These are phyloP conservation scores for Daldinia sp. DNA, from an alignment of 2,329 filamentous ascomycete species.

Conservation along the genomic window DNA sequence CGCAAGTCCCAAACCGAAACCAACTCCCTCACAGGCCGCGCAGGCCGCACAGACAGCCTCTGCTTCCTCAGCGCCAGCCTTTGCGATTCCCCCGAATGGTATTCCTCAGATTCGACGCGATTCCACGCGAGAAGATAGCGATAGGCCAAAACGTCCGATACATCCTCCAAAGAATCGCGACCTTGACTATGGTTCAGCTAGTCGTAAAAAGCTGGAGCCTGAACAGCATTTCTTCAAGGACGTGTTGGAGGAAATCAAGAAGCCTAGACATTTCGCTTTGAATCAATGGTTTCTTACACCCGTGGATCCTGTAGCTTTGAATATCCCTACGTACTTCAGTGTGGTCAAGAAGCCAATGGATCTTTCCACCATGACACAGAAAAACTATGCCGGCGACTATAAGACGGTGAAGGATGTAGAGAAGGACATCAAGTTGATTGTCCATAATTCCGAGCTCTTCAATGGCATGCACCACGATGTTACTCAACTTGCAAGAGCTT, in stretches of 20 bases:
- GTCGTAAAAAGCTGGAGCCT: conserved; percentile 86
- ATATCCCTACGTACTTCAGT: conserved; percentile 92
- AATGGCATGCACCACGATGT: conserved; percentile 80
- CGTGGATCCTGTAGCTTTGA: conserved; percentile 91
- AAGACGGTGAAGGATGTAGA: conserved; percentile 85
- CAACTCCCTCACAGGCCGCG: conserved; percentile 32
- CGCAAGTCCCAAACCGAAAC: conserved; percentile 50
- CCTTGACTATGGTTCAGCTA: conserved; percentile 79
- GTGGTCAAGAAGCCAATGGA: conserved; percentile 99
- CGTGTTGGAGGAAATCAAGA: conserved; percentile 78
- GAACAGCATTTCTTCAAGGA: conserved; percentile 92
- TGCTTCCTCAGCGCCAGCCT: conserved; percentile 62
- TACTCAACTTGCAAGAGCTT: conserved; percentile 72
- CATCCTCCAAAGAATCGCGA: conserved; percentile 91
- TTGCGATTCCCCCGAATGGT: conserved; percentile 79
- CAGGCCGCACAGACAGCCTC: conserved; percentile 46
- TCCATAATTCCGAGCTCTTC: conserved; percentile 91
- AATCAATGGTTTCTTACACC: conserved; percentile 81
- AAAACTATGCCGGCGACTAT: conserved; percentile 82
- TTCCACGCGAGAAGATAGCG: conserved; percentile 77
- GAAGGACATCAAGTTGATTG: conserved; percentile 80
- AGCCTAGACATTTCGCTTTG: conserved; percentile 71
- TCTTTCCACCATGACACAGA: conserved; percentile 79
- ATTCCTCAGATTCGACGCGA: conserved; percentile 86
- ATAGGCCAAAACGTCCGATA: conserved; percentile 90